phyloP scores from a whole-genome alignment of 192 early-diverging fungal species.

The Coemansia sp. region DNA sequence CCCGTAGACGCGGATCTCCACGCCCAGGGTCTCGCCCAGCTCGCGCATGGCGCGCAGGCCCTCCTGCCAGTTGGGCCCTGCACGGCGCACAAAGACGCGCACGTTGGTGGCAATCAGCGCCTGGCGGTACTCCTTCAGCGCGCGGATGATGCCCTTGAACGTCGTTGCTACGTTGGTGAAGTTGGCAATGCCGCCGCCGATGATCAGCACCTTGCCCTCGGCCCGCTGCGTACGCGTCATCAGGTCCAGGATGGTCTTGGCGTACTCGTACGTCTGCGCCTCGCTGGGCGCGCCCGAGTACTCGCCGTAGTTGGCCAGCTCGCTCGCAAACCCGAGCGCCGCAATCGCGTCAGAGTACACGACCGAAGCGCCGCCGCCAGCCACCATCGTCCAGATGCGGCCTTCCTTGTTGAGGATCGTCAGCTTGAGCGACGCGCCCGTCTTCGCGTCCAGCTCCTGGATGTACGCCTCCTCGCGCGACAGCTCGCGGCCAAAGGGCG shows the following conservation, averaged over 20 bases:
- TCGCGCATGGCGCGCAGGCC: constrained; percentile 93
- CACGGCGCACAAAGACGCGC: constrained; percentile 95
- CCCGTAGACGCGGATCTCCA: constrained; percentile 94
- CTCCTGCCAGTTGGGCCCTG: constrained; percentile 99
- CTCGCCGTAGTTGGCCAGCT: constrained; percentile 99
- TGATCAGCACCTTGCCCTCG: constrained; percentile 95
- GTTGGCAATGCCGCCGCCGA: constrained; percentile 99
- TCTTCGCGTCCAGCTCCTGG: constrained; percentile 96
- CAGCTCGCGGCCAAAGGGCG: constrained; percentile 95
- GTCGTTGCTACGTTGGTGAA: constrained; percentile 99
- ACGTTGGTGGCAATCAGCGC: constrained; percentile 83
- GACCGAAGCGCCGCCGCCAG: constrained; percentile 98
- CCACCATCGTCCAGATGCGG: constrained; percentile 99
- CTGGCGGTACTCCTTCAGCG: constrained; percentile 91
- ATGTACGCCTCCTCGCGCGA: constrained; percentile 98
- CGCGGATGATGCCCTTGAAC: constrained; percentile 98
- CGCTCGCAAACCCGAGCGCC: constrained; percentile 88
- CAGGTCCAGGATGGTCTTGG: constrained; percentile 96
- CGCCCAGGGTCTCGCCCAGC: constrained; percentile 88
- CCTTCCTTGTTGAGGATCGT: constrained; percentile 95
- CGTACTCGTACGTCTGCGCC: constrained; percentile 98
- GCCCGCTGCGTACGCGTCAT: constrained; percentile 90
- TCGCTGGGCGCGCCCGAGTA: constrained; percentile 99
- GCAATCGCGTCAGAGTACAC: constrained; percentile 99
- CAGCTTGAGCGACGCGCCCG: constrained; percentile 97